Conservation (phyloP, 768 basidiomycete species). For the Gyrodon lividus region DNA sequence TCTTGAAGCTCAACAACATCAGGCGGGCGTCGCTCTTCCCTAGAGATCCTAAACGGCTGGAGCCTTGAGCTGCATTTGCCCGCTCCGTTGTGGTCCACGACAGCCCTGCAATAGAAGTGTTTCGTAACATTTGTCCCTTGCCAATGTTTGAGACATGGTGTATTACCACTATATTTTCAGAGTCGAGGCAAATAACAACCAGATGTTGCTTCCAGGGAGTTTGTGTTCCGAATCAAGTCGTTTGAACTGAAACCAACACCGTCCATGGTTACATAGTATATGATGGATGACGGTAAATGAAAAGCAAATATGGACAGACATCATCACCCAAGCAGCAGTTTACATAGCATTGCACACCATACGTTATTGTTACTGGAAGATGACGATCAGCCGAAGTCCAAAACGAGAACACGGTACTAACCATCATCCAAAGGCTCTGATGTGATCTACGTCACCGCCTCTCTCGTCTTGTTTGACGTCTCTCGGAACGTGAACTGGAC, state of each 20-base stretch:
- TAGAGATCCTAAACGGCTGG: conserved; percentile 91
- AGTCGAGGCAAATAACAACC: conserved; percentile 12
- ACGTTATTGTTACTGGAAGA: conserved; percentile 10
- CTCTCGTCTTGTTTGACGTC: conserved; percentile 59
- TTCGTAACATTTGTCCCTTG: not conserved
- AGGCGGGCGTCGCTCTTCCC: conserved; percentile 92
- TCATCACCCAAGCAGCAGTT: conserved; percentile 12
- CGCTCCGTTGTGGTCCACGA: not conserved
- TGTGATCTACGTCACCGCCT: conserved; percentile 26
- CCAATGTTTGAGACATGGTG: conserved; percentile 3
- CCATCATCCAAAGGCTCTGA: conserved; percentile 9
- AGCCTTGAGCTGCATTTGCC: conserved; percentile 53
- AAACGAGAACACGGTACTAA: conserved; percentile 8
- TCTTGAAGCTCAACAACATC: conserved; percentile 96
- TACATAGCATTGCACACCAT: conserved; percentile 18
- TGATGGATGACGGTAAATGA: conserved; percentile 16
- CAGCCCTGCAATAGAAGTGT: not conserved
- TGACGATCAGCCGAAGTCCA: conserved; percentile 2
- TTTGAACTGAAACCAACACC: conserved; percentile 9
- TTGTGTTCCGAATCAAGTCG: conserved; percentile 28
- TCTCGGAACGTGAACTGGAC: conserved; percentile 46
- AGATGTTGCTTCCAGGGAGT: conserved; percentile 5
- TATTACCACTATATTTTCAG: conserved; percentile 19
- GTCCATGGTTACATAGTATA: conserved; percentile 26
- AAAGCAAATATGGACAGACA: conserved; percentile 25